Base-by-base conservation (phyloP, 179 eudicot genomes). In the Heliamphora pulchella region DNA sequence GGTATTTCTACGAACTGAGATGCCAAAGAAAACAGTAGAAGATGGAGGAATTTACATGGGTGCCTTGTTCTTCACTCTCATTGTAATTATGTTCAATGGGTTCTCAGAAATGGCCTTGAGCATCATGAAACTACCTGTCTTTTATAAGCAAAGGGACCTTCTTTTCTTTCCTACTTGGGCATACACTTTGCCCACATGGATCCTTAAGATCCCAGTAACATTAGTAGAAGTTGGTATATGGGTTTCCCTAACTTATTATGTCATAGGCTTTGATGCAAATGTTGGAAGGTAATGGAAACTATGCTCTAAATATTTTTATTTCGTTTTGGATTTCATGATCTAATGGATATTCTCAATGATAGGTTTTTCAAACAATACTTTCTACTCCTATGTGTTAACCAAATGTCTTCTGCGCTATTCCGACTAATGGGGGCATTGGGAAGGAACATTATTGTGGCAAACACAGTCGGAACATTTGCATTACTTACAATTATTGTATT, bases 101-200 rank as follows among this genome's bases (percentile, higher is more conserved):
- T 88, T 87, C 82, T 76, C 92, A 1, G 97, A 93, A 85, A 86
- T 91, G 15, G 75, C 91, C 15, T 57, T 93, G 79, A 84, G 86
- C 62, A 89, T 91, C 18, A 13, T 83, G 72, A 93, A 89, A 81
- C 91, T 93, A 66, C 94, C 96, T 0, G 88, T 87, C 50, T 93
- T 93, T 74, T 91, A 84, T 80, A 93, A 93, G 86, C 97, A 93
- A 64, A 84, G 95, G 63, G 95, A 93, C 84, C 85, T 90, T 67
- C 89, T 88, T 5, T 93, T 93, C 51, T 93, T 83, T 61, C 97
- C 96, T 63, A 85, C 96, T 22, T 93, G 94, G 97, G 92, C 97
- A 54, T 90, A 88, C 77, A 61, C 91, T 80, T 71, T 93, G 79
- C 96, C 96, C 1, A 61, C 87, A 64, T 91, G 92, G 92, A 71